phyloP scores from a whole-genome alignment of 805 yeast genomes.

The Hemisphaericaspora nanyangensis region DNA sequence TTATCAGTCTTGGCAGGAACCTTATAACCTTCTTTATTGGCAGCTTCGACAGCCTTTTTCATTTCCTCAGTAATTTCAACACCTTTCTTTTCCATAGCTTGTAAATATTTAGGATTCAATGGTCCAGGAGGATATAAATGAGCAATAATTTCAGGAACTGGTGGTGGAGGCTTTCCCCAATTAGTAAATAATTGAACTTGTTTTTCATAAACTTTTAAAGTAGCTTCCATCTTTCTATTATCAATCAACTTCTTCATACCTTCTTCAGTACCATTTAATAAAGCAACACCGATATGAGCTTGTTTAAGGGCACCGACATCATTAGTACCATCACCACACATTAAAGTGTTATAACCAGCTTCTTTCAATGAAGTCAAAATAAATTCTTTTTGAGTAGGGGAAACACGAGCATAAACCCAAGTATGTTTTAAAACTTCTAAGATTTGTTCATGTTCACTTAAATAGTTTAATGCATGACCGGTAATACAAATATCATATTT shows the following conservation, averaged over 20 bases:
- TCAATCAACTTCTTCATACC: constrained; percentile 88
- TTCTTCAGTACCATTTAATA: constrained; percentile 94
- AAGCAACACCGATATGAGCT: constrained; percentile 98
- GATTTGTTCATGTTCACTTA: constrained; percentile 66
- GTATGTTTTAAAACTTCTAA: constrained; percentile 76
- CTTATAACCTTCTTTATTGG: constrained; percentile 26
- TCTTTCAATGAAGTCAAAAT: constrained; percentile 78
- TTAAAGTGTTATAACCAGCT: constrained; percentile 86
- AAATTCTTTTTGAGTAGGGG: constrained; percentile 93
- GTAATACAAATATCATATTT: constrained; percentile 86
- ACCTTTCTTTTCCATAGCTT: constrained; percentile 83
- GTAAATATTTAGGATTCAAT: constrained; percentile 78
- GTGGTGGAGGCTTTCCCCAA: constrained; percentile 84
- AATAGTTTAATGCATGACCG: constrained; percentile 77
- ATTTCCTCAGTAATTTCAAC: constrained; percentile 74
- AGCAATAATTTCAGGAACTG: constrained; percentile 83
- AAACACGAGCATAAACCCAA: constrained; percentile 97
- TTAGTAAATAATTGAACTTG: constrained; percentile 73
- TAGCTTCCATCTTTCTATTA: constrained; percentile 61
- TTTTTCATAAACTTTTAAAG: constrained; percentile 70
- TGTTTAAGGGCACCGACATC: constrained; percentile 99
- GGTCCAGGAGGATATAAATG: constrained; percentile 97
- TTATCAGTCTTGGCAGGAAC: constrained; percentile 8
- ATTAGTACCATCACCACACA: constrained; percentile 99
- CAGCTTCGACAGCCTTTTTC: constrained; percentile 53